Evolutionary conservation across 208 protist species (phyloP).

Genomic region (Trypanosoma rangeli): DNA sequence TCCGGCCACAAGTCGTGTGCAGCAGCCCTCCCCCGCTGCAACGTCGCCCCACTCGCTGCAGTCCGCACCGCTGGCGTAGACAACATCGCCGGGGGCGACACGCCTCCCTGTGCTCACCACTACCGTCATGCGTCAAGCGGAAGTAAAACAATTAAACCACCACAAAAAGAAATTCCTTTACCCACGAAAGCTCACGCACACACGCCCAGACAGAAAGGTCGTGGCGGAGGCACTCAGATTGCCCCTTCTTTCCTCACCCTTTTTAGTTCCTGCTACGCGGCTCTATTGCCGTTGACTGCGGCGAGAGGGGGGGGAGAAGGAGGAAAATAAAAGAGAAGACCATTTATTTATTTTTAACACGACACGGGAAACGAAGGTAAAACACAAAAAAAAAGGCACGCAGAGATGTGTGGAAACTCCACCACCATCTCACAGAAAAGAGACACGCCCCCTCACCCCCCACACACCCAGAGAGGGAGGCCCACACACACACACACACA

Average conservation of each 20-base stretch:
- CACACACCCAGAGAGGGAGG: not conserved
- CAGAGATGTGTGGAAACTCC: not conserved
- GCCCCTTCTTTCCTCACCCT: not conserved
- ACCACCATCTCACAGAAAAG: not conserved
- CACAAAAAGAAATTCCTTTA: not conserved
- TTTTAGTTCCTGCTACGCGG: not conserved
- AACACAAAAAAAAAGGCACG: constrained; percentile 9
- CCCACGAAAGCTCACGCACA: not conserved
- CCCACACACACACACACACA: not conserved
- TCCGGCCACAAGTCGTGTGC: constrained; percentile 30
- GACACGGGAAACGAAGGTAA: too few relatives aligned
- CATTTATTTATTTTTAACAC: too few relatives aligned
- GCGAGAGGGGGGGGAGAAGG: not conserved
- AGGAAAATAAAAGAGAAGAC: not conserved
- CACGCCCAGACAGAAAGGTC: not conserved
- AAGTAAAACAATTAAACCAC: not conserved
- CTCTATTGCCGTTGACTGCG: not conserved
- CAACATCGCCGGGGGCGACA: constrained; percentile 52
- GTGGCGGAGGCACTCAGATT: not conserved
- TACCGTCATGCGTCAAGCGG: constrained; percentile 11
- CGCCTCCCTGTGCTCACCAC: constrained; percentile 26
- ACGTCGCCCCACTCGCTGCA: constrained; percentile 26
- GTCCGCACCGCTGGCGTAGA: constrained; percentile 32
- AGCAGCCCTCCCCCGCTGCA: constrained; percentile 55
- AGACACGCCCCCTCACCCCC: too few relatives aligned